Percentiles rank a stretch among this genome's conserved stretches.
These are phyloP conservation scores for Aspergillus caelatus DNA, from an alignment of 2,329 filamentous ascomycete species.

Conservation along the genomic window DNA sequence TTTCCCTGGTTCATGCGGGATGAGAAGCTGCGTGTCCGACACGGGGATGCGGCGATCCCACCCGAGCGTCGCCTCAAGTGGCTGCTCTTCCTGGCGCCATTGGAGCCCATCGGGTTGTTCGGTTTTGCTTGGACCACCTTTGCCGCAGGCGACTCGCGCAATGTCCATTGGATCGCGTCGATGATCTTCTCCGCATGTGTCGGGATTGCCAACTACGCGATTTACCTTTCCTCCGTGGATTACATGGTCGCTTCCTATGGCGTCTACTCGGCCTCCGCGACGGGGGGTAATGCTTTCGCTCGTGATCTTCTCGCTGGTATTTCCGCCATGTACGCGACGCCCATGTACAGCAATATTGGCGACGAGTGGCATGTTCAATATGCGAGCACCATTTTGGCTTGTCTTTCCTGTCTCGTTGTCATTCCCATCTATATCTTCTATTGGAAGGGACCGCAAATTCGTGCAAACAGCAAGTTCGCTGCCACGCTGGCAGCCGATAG, in stretches of 20 bases:
- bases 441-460: slow-evolving; percentile 60
- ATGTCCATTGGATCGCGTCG: slow-evolving; percentile 67
- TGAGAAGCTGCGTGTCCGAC: slow-evolving; percentile 40
- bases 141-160: slow-evolving; percentile 55
- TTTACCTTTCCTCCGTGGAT: slow-evolving; percentile 74
- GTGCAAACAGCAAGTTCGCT: slow-evolving; percentile 62
- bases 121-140: slow-evolving; percentile 70
- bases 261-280: slow-evolving; percentile 71
- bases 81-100: slow-evolving; percentile 64
- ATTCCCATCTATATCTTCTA: slow-evolving; percentile 66
- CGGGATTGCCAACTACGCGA: slow-evolving; percentile 71
- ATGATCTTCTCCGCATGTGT: slow-evolving; percentile 68
- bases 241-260: slow-evolving; percentile 77
- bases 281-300: slow-evolving; percentile 73
- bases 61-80: slow-evolving; percentile 68
- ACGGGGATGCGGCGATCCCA: slow-evolving; percentile 56
- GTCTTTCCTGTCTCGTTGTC: slow-evolving; percentile 61
- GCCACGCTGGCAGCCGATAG: slow-evolving; percentile 52
- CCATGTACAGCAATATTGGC: slow-evolving; percentile 64
- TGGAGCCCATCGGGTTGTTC: slow-evolving; percentile 67
- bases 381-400: slow-evolving; percentile 62
- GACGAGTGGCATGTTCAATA: slow-evolving; percentile 56
- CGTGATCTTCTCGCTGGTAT: slow-evolving; percentile 73
- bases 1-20: slow-evolving; percentile 53
- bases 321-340: slow-evolving; percentile 67